Conservation (phyloP, 225 moss, liverwort and hornwort species). For the Bryoerythrophyllum caledonicum region DNA sequence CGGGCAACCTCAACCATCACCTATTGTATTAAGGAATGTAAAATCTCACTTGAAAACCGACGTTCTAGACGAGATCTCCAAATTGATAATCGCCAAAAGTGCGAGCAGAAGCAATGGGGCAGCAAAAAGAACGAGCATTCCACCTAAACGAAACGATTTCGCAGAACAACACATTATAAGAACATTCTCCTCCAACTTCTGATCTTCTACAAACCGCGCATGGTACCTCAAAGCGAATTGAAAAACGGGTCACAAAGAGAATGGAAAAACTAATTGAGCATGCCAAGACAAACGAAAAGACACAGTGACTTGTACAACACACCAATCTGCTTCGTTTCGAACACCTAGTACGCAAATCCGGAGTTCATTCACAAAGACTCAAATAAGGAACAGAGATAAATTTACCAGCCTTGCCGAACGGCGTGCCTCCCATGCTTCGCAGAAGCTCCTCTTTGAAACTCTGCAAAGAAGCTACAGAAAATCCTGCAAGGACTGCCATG, state of each 20-base stretch:
- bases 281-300: not conserved
- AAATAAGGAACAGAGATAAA: conserved; percentile 11
- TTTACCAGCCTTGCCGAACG: conserved; percentile 53
- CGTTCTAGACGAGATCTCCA: conserved; percentile 42
- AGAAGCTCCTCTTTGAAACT: conserved; percentile 24
- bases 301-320: not conserved
- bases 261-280: not conserved
- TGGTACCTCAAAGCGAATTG: not conserved
- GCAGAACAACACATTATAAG: conserved; percentile 24
- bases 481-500: conserved; percentile 35
- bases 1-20: not conserved
- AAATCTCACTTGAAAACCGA: conserved; percentile 37
- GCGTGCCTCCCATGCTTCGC: conserved; percentile 30
- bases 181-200: conserved; percentile 1
- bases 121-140: conserved; percentile 45
- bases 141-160: conserved; percentile 32
- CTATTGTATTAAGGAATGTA: not conserved
- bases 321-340: not conserved
- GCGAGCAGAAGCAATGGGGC: conserved; percentile 47
- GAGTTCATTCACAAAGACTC: conserved; percentile 2
- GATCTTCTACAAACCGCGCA: no score
- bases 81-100: conserved; percentile 41
- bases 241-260: conserved; percentile 6
- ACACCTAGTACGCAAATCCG: not conserved
- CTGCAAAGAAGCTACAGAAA: conserved; percentile 36